Base-by-base conservation (phyloP, 345 rosid genomes). In the Lepidium sativum region DNA sequence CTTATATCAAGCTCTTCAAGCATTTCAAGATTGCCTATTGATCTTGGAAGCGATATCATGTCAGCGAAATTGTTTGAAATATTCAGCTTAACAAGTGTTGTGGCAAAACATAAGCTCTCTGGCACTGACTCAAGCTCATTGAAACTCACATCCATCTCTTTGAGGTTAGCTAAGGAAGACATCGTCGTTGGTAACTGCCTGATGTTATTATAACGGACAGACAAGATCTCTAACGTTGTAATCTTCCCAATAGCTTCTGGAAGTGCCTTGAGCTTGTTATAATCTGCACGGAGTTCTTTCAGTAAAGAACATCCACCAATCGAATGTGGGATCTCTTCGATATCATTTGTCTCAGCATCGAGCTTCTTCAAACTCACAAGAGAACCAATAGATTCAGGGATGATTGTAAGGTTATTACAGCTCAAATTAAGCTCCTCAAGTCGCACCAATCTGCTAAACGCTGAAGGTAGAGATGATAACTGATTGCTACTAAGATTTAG, bases 161-260 rank as follows among this genome's bases (percentile, higher is more conserved):
- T 88, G 52, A 94, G 78, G 60, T 80, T 86, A 35, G 58, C 56
- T 29, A 94, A 81, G 67, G 96, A 81, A 25, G 99, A 72, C 99
- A 88, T 94, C 2, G 99, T 94, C 3, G 97, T 94, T 2, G 99
- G 99, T 33, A 94, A 75, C 57, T 82, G 87, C 59, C 87, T 85
- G 78, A 94, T 83, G 79, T 88, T 91, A 50, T 94, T 94, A 54
- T 94, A 94, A 8, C 99, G 91, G 1, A 94, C 95, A 0, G 95
- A 82, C 31, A 94, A 76, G 37, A 88, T 72, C 88, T 94, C 89
- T 2, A 91, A 50, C 5, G 86, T 84, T 25, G 77, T 78, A 7
- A 91, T 83, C 88, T 88, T 94, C 56, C 99, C 99, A 21, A 85
- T 83, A 11, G 99, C 99, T 77, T 90, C 99, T 0, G 99, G 99